phyloP scores from a whole-genome alignment of 176 grass and related monocot species.

The Puya raimondii region DNA sequence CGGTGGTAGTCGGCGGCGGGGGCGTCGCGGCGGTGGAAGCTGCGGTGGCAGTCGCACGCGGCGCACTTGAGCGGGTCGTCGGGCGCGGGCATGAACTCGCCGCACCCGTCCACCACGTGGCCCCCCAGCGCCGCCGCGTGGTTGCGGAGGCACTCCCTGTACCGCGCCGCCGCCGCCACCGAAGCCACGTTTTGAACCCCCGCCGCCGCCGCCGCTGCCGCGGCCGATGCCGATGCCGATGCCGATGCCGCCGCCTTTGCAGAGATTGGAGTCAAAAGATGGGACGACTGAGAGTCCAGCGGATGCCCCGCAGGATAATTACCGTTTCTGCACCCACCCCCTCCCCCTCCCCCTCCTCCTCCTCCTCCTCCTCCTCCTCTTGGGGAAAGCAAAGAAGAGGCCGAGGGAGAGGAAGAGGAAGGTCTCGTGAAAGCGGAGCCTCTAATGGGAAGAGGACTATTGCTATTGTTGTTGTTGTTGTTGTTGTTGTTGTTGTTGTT shows the following conservation, averaged over 20 bases:
- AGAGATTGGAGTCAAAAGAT: constrained; percentile 23
- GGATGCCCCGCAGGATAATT: neutral
- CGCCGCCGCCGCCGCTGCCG: neutral
- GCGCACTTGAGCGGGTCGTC: constrained; percentile 25
- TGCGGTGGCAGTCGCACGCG: constrained; percentile 17
- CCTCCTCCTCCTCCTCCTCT: neutral
- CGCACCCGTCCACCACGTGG: constrained; percentile 61
- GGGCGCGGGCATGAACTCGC: constrained; percentile 58
- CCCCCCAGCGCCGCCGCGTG: constrained; percentile 45
- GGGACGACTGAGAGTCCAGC: neutral
- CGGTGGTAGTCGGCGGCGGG: constrained; percentile 13
- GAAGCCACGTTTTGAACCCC: neutral
- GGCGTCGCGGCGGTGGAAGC: constrained; percentile 20
- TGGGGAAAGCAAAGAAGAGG: constrained; percentile 2
- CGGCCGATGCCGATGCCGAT: constrained; percentile 1
- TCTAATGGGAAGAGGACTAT: neutral
- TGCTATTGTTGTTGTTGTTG: neutral
- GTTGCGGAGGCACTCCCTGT: constrained; percentile 70
- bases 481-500: neutral
- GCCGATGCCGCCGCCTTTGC: constrained; percentile 5
- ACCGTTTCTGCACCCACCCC: constrained; percentile 11
- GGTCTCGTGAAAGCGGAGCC: constrained; percentile 10
- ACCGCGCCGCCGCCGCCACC: constrained; percentile 1
- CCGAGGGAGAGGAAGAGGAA: neutral
- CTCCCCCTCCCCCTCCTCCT: neutral